Base-by-base conservation (phyloP, 805 yeast species). In the Saccharomyces kudriavzevii region DNA sequence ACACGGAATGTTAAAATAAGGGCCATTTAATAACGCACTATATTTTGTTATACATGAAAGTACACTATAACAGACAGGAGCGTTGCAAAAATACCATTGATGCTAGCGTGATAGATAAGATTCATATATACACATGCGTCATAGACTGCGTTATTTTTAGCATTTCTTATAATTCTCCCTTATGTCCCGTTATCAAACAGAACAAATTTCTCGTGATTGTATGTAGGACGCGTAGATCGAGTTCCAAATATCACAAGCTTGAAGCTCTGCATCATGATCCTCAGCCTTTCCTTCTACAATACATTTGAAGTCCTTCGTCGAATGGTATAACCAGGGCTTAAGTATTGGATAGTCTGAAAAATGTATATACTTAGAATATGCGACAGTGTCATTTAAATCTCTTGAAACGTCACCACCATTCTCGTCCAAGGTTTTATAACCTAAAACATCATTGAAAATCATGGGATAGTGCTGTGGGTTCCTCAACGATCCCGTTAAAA, bases 261-360 rank as follows among this genome's bases (percentile, higher is more conserved):
- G 51, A 31, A 46, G 51, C 2, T 58, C 60, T 17, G 49, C 40
- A 17, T 58, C 58, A 20, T 46, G 22, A 47, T 55, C 50, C 14
- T 58, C 48, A 0, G 54, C 29, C 6, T 59, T 40, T 20, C 43
- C 49, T 29, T 48, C 54, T 17, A 49, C 59, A 2, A 24, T 49
- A 54, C 71, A 68, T 53, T 60, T 53, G 29, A 66, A 49, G 4
- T 57, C 61, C 3, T 62, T 57, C 5, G 58, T 20, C 3, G 60
- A 55, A 1, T 28, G n/a, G 49, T 64, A 62, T 13, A 50, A 64
- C 89, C 89, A 84, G 4, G 89, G 89, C 61, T 85, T 84, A 0
- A 83, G 81, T 5, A 83, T 66, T 5, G 89, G 89, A 35, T 77
- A 75, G 61, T 85, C 90, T 2, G 85, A 79, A 64, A 80, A 85